Evolutionary conservation across 1,139 yeast species (phyloP).

Genomic region (Hemisphaericaspora subhashii): DNA sequence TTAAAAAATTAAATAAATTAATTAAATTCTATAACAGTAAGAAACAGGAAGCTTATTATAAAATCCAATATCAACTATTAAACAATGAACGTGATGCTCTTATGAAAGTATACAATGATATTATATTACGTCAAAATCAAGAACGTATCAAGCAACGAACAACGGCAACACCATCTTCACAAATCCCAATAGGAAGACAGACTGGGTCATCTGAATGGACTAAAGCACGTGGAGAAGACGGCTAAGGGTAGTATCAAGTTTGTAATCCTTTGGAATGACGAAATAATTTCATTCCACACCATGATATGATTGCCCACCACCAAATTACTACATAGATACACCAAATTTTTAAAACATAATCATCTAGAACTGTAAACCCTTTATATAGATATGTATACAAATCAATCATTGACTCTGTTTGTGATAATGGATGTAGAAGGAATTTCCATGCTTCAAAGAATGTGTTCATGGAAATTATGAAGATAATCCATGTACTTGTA

Average conservation of each 20-base stretch:
- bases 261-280: constrained; percentile 68
- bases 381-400: constrained; percentile 16
- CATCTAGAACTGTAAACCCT: constrained; percentile 31
- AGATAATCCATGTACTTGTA: constrained; percentile 39
- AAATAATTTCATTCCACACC: constrained; percentile 78
- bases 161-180: constrained; percentile 10
- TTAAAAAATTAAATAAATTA: constrained; percentile 35
- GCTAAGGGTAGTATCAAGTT: constrained; percentile 25
- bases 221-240: constrained; percentile 71
- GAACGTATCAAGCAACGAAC: constrained; percentile 17
- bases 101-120: constrained; percentile 25
- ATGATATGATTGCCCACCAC: constrained; percentile 76
- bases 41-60: constrained; percentile 29
- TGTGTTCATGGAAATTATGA: constrained; percentile 42
- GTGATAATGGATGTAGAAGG: constrained; percentile 33
- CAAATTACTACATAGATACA: constrained; percentile 61
- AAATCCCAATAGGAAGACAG: constrained; percentile 53
- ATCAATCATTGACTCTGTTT: constrained; percentile 11
- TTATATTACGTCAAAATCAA: constrained; percentile 24
- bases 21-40: constrained; percentile 40
- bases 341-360: constrained; percentile 52
- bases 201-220: constrained; percentile 83
- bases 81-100: constrained; percentile 14
- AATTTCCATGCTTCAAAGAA: constrained; percentile 46
- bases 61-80: constrained; percentile 2